phyloP scores from a whole-genome alignment of 805 yeast species.

The Suhomyces prunicola region DNA sequence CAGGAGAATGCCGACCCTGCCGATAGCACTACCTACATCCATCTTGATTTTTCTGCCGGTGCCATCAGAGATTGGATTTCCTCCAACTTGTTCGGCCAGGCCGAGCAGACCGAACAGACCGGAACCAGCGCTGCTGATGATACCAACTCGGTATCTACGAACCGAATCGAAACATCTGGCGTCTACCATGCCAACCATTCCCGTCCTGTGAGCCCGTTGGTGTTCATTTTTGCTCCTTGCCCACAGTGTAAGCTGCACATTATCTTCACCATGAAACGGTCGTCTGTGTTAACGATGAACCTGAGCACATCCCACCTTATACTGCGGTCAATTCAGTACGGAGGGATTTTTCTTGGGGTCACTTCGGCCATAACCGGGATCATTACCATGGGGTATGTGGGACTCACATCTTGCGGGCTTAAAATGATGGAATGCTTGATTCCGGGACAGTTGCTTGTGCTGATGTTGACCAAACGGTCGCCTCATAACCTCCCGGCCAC shows the following conservation, averaged over 20 bases:
- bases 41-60: not conserved
- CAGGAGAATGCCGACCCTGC: not conserved
- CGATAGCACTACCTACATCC: not conserved
- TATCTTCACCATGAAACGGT: slow-evolving; percentile 29
- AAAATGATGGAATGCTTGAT: slow-evolving; percentile 35
- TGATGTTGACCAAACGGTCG: slow-evolving; percentile 17
- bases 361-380: slow-evolving; percentile 41
- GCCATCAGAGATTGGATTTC: not conserved
- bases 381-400: slow-evolving; percentile 37
- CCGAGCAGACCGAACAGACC: not conserved
- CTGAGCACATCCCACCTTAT: slow-evolving; percentile 15
- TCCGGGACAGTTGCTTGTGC: slow-evolving; percentile 32
- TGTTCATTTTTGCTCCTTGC: slow-evolving; percentile 28
- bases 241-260: slow-evolving; percentile 41
- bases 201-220: not conserved
- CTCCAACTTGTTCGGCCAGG: not conserved
- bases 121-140: not conserved
- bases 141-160: not conserved
- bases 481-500: not conserved
- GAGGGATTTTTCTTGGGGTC: slow-evolving; percentile 32
- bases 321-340: slow-evolving; percentile 23
- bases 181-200: not conserved
- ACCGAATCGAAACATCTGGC: not conserved
- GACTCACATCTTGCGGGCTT: slow-evolving; percentile 36
- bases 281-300: slow-evolving; percentile 21